Conservation (phyloP, 345 rosid species). For the Atalantia buxifolia region DNA sequence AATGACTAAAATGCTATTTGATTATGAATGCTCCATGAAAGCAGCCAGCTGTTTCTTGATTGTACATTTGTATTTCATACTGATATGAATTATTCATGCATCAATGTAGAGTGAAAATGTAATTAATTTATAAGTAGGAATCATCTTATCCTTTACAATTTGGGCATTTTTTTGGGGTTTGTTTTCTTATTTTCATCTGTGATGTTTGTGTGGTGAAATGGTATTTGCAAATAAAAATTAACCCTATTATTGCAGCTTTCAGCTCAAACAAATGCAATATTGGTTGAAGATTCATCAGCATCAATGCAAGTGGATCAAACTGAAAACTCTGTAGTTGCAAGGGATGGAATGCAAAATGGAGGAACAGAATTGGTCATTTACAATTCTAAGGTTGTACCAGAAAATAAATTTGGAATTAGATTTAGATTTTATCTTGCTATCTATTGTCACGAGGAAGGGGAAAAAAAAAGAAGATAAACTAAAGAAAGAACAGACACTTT, state of each 20-base stretch:
- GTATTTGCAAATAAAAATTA: not conserved
- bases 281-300: conserved; percentile 29
- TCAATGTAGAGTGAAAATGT: not conserved
- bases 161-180: not conserved
- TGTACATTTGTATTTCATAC: not conserved
- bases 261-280: conserved; percentile 21
- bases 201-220: not conserved
- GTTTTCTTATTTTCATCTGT: not conserved
- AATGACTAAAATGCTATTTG: not conserved
- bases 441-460: not conserved
- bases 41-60: not conserved
- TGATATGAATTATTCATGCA: not conserved
- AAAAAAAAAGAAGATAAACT: no score
- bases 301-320: conserved; percentile 38
- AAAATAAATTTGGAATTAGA: not conserved
- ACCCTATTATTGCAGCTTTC: conserved; percentile 26
- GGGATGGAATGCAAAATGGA: conserved; percentile 39
- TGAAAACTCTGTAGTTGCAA: conserved; percentile 12
- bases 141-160: not conserved
- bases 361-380: conserved; percentile 36
- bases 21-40: not conserved
- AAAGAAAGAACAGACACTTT: not conserved
- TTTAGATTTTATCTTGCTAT: not conserved
- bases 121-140: not conserved
- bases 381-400: conserved; percentile 37